Conservation (phyloP, 208 protist species). For the Zelonia costaricensis region DNA sequence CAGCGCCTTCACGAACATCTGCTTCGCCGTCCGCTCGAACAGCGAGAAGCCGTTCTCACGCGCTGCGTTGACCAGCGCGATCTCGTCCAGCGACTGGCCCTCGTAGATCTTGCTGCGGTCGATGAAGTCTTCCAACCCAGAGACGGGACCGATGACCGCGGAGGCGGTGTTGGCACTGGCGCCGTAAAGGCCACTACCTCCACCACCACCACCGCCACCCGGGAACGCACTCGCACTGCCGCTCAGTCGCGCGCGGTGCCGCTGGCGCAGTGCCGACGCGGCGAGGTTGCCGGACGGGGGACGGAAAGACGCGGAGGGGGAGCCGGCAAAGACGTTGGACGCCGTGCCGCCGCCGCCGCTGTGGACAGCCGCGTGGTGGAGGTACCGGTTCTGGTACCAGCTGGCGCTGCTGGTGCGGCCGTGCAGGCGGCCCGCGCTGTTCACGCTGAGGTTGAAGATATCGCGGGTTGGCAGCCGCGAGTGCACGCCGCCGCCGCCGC, state of each 20-base stretch:
- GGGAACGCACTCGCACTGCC: too few species aligned
- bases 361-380: constrained; percentile 36
- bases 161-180: not conserved
- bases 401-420: constrained; percentile 59
- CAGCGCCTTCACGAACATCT: constrained; percentile 67
- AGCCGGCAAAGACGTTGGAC: not conserved
- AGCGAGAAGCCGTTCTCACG: constrained; percentile 81
- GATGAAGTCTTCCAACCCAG: constrained; percentile 33
- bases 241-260: too few species aligned
- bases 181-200: not conserved
- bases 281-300: too few species aligned
- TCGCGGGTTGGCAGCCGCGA: not conserved
- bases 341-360: constrained; percentile 26
- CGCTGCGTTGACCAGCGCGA: constrained; percentile 86
- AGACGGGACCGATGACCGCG: not conserved
- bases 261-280: too few species aligned
- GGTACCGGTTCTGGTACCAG: constrained; percentile 58
- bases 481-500: not conserved
- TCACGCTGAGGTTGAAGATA: not conserved
- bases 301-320: not conserved
- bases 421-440: constrained; percentile 26
- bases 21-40: constrained; percentile 54
- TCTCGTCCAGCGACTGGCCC: constrained; percentile 92
- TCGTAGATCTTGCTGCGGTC: constrained; percentile 85
- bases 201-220: not conserved